These are phyloP conservation scores for Thielaviopsis musarum DNA, from an alignment of 2,329 filamentous ascomycete genomes.

Conservation along the genomic window DNA sequence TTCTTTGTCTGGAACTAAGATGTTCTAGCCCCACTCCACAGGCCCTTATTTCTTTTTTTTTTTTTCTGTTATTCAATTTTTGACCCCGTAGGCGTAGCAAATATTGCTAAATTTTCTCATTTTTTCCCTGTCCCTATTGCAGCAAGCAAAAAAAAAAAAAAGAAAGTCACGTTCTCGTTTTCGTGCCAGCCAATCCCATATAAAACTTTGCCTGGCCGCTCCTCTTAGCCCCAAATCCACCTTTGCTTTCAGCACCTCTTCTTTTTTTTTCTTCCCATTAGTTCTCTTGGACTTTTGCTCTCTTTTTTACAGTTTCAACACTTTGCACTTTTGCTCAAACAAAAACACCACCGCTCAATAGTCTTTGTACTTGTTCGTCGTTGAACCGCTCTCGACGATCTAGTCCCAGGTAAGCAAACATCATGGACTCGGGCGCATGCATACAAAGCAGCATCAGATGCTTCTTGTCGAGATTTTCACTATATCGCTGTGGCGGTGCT, in stretches of 20 bases:
- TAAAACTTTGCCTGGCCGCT: conserved; percentile 11
- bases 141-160: not conserved
- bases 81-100: not conserved
- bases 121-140: not conserved
- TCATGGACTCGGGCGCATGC: not conserved
- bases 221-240: not conserved
- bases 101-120: not conserved
- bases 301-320: not conserved
- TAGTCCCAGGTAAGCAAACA: not conserved
- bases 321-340: not conserved
- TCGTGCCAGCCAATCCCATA: conserved; percentile 3
- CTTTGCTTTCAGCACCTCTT: not conserved
- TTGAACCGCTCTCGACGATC: not conserved
- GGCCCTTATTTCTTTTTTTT: conserved; percentile 11
- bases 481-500: not conserved
- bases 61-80: conserved; percentile 6
- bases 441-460: not conserved
- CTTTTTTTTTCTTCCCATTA: not conserved
- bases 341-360: not conserved
- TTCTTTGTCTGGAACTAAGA: not conserved
- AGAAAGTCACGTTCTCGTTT: not conserved
- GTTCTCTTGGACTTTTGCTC: conserved; percentile 1
- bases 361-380: not conserved
- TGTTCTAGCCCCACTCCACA: conserved; percentile 11
- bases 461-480: not conserved